phyloP scores from a whole-genome alignment of 1,139 yeast species.

The Nematodospora anomalae region DNA sequence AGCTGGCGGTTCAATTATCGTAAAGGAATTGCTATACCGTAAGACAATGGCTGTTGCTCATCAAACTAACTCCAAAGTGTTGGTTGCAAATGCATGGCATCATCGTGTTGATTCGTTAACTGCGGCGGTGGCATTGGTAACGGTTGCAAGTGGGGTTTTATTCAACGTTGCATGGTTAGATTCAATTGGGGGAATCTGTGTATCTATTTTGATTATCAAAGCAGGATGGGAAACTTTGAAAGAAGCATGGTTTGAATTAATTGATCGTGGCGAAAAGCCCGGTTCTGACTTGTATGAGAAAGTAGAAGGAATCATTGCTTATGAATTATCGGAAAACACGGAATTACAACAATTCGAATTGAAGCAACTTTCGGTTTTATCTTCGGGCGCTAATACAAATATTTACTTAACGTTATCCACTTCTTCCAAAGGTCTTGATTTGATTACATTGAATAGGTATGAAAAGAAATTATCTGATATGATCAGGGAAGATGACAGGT shows the following conservation, averaged over 20 bases:
- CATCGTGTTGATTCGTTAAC: constrained; percentile 95
- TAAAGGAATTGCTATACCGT: constrained; percentile 83
- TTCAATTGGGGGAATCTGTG: constrained; percentile 86
- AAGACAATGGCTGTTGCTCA: constrained; percentile 80
- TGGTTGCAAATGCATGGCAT: constrained; percentile 98
- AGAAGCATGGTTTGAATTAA: constrained; percentile 69
- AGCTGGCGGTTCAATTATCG: constrained; percentile 81
- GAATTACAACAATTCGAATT: constrained; percentile 29
- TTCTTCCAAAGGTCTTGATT: constrained; percentile 17
- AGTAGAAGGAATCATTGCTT: constrained; percentile 22
- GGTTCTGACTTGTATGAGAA: constrained; percentile 32
- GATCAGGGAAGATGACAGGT: constrained; percentile 33
- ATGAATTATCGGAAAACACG: constrained; percentile 20
- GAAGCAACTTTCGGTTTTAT: constrained; percentile 53
- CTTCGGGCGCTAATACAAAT: constrained; percentile 70
- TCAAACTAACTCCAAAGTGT: constrained; percentile 77
- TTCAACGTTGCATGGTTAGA: constrained; percentile 82
- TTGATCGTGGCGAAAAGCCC: constrained; percentile 54
- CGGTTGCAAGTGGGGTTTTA: constrained; percentile 83
- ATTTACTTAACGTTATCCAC: constrained; percentile 28
- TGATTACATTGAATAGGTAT: constrained; percentile 28
- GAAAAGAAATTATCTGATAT: constrained; percentile 26
- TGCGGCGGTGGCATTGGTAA: constrained; percentile 83
- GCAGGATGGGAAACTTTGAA: constrained; percentile 82
- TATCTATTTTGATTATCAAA: constrained; percentile 73